Percentiles rank a stretch among this genome's conserved stretches.
Conservation (phyloP, 495 filamentous ascomycete species). For the Paragyromitra xinjiangensis region DNA sequence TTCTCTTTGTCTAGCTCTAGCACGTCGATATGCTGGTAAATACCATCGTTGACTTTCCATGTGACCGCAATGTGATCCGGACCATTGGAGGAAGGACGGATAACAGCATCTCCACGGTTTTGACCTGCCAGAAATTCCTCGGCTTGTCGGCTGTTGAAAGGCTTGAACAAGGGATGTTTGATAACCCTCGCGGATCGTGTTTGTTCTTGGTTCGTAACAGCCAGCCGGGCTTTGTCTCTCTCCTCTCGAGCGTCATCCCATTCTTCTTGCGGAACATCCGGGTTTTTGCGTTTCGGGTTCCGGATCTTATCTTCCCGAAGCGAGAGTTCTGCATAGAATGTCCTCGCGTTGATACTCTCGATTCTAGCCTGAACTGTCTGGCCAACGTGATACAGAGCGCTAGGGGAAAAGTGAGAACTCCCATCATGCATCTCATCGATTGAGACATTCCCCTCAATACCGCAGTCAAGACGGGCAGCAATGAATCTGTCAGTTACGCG, state of each 20-base stretch:
- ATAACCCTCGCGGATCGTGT: constrained; percentile 86
- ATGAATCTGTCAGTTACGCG: constrained; percentile 89
- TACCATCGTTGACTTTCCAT: constrained; percentile 95
- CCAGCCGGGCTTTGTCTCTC: constrained; percentile 78
- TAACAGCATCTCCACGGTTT: constrained; percentile 86
- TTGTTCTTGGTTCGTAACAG: constrained; percentile 56
- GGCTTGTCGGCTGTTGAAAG: constrained; percentile 91
- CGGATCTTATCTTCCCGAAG: constrained; percentile 81
- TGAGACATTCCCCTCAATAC: constrained; percentile 82
- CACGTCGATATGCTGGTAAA: constrained; percentile 97
- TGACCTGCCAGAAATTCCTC: constrained; percentile 91
- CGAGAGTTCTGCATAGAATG: constrained; percentile 80
- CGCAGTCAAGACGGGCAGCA: constrained; percentile 91
- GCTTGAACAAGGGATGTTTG: constrained; percentile 93
- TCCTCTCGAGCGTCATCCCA: constrained; percentile 87
- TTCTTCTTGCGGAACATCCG: constrained; percentile 76
- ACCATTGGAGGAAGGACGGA: constrained; percentile 91
- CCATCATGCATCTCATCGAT: constrained; percentile 55
- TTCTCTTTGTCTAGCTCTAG: constrained; percentile 95
- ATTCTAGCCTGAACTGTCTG: constrained; percentile 91
- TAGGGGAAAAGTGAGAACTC: constrained; percentile 54
- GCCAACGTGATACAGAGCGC: constrained; percentile 71
- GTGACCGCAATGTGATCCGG: constrained; percentile 94
- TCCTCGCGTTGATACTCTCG: constrained; percentile 80
- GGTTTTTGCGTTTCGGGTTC: constrained; percentile 70